Evolutionary conservation across 352 stramenopile species (phyloP).

Genomic region (Thraustochytrium striatum): DNA sequence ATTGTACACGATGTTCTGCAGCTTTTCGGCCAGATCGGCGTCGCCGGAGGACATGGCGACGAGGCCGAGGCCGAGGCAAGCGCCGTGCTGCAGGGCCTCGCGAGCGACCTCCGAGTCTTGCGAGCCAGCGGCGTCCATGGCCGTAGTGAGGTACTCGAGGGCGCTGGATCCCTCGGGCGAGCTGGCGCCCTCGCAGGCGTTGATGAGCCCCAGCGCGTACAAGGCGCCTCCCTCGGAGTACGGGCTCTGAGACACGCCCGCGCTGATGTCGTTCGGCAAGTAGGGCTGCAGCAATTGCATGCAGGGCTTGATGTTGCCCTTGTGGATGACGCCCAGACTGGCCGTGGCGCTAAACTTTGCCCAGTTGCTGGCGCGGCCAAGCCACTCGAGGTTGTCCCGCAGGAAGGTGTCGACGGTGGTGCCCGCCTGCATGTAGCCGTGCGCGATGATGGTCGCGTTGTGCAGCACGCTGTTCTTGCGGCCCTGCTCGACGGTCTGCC

Average conservation of each 20-base stretch:
- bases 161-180: slow-evolving; percentile 56
- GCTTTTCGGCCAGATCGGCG: slow-evolving; percentile 85
- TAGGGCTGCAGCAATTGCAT: slow-evolving; percentile 96
- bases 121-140: slow-evolving; percentile 67
- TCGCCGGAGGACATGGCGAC: slow-evolving; percentile 81
- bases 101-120: slow-evolving; percentile 67
- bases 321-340: slow-evolving; percentile 96
- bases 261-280: slow-evolving; percentile 74
- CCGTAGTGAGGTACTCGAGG: slow-evolving; percentile 76
- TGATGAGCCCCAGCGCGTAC: slow-evolving; percentile 95
- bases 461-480: slow-evolving; percentile 91
- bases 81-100: slow-evolving; percentile 95
- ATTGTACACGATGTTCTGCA: slow-evolving; percentile 94
- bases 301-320: slow-evolving; percentile 92
- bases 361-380: slow-evolving; percentile 98
- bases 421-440: slow-evolving; percentile 94
- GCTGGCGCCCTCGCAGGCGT: slow-evolving; percentile 62
- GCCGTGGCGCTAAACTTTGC: slow-evolving; percentile 97
- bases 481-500: slow-evolving; percentile 70
- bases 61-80: slow-evolving; percentile 74
- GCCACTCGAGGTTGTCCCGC: slow-evolving; percentile 97
- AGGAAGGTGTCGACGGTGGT: slow-evolving; percentile 96
- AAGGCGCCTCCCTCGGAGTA: slow-evolving; percentile 95
- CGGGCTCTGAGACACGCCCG: slow-evolving; percentile 58
- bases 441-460: slow-evolving; percentile 91